A percentile compares a stretch with the other conserved stretches of the same genome.
These are phyloP conservation scores for Sclerotinia borealis DNA, from an alignment of 2,329 filamentous ascomycete species.

Conservation along the genomic window DNA sequence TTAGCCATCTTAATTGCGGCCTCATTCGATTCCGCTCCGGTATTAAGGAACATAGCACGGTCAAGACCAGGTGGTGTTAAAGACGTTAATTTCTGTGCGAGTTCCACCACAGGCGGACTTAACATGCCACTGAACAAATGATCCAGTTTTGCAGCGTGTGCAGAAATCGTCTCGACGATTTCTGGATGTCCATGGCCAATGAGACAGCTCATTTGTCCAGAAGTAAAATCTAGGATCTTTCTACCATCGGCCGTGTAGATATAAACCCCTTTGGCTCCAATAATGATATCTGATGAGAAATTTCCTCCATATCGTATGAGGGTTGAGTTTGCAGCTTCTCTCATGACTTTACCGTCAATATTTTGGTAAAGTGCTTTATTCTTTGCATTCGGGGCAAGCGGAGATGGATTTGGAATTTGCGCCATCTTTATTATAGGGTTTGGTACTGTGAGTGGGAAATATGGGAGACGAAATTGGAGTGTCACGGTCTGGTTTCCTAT, in stretches of 20 bases:
- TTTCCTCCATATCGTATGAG: constrained; percentile 21
- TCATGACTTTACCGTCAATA: constrained; percentile 15
- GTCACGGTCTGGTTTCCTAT: neutral
- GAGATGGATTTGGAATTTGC: neutral
- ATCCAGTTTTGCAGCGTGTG: constrained; percentile 47
- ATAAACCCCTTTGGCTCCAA: constrained; percentile 21
- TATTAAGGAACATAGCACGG: constrained; percentile 52
- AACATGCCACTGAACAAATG: constrained; percentile 56
- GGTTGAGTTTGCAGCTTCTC: constrained; percentile 12
- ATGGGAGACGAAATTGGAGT: neutral
- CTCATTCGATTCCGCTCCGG: constrained; percentile 52
- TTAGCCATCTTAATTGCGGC: constrained; percentile 61
- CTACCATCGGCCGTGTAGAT: constrained; percentile 40
- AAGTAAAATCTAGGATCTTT: constrained; percentile 52
- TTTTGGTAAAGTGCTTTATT: constrained; percentile 12
- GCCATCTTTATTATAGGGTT: neutral
- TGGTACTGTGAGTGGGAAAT: neutral
- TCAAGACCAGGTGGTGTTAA: constrained; percentile 45
- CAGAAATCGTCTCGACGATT: constrained; percentile 46
- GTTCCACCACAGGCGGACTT: constrained; percentile 49
- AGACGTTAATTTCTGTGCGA: constrained; percentile 44
- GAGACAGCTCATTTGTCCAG: constrained; percentile 54
- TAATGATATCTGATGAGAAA: constrained; percentile 22
- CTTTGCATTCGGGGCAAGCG: neutral
- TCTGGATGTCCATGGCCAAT: constrained; percentile 54